Evolutionary conservation across 2,329 filamentous ascomycete species (phyloP), one percentile per base, ranked within the genome.

Genomic region (Calonectria pseudoreteaudii): DNA sequence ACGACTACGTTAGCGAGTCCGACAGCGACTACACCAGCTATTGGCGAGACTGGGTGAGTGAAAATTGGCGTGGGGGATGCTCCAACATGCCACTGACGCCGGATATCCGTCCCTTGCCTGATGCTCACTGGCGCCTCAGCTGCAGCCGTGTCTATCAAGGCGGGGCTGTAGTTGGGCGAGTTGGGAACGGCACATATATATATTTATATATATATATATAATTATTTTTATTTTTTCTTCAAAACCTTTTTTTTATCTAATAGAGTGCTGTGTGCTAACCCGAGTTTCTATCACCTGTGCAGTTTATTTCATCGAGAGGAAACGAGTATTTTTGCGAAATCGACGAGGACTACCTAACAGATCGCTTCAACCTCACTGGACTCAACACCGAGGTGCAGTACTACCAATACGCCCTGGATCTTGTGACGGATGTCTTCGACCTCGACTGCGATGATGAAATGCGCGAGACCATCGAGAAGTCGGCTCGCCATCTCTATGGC

Each of bases 271-370:
- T 44, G 23, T 44, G 72, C 78, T 80, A 74, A 80, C 67, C 50
- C 28, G 66, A 56, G 60, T 67, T n/a, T 47, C 60, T 64, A 10
- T 64, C 60, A 8, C 9, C 36, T 68, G 56, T 47, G 50, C 83
- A 99, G 97, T 99, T 99, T 85, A 98, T 98, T 81, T 98, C 96
- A 6, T 98, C 96, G 8, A 92, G 97, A 70, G 97, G 97, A 78
- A 98, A 99, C 86, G 97, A 99, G 85, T 99, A 99, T 87, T 99
- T 98, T 82, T 99, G 97, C 91, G 97, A 99, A 84, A 98, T 99
- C 81, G 97, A 99, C 86, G 97, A 99, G 85, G 97, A 99, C 82
- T 99, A 99, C 86, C 90, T 99, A 60, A 98, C 96, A 66, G 97
- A 99, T 85, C 93, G 97, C 66, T 99, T 99, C 91, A 99, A 99